A percentile compares a stretch with the other conserved stretches of the same genome.
phyloP scores from a whole-genome alignment of 345 rosid species.

The Excoecaria cochinchinensis region DNA sequence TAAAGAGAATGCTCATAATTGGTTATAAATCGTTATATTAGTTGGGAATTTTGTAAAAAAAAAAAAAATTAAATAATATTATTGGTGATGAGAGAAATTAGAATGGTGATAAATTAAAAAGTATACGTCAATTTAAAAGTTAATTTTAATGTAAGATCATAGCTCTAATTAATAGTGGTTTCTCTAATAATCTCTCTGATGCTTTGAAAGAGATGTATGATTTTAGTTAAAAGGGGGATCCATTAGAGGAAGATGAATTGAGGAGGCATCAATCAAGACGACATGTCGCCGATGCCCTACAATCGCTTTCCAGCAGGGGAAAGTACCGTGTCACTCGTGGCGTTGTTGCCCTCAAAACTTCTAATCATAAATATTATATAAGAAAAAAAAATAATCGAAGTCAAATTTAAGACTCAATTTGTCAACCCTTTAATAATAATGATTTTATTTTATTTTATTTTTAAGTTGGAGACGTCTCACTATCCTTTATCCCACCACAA shows the following conservation, averaged over 20 bases:
- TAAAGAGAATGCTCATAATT: too few relatives aligned
- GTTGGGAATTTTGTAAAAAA: too few relatives aligned
- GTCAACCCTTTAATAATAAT: background rate
- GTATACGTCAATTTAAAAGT: too few relatives aligned
- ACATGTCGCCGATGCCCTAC: background rate
- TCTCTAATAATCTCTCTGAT: too few relatives aligned
- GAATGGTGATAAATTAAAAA: too few relatives aligned
- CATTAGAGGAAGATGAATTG: background rate
- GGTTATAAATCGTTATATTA: too few relatives aligned
- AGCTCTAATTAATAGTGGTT: too few relatives aligned
- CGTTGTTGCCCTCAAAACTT: background rate
- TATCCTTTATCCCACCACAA: too few relatives aligned
- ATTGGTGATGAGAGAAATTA: too few relatives aligned
- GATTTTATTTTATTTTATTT: background rate
- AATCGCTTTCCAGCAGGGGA: background rate
- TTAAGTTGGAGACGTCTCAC: too few relatives aligned
- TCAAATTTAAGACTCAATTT: background rate
- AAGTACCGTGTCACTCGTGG: background rate
- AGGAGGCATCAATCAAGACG: background rate
- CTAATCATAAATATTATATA: background rate
- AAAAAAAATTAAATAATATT: too few relatives aligned
- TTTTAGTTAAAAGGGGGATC: background rate
- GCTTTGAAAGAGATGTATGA: background rate
- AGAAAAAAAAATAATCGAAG: background rate
- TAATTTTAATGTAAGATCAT: too few relatives aligned